These are phyloP conservation scores for Bolboschoenus planiculmis DNA, from an alignment of 176 grass and related monocot species.

Conservation along the genomic window DNA sequence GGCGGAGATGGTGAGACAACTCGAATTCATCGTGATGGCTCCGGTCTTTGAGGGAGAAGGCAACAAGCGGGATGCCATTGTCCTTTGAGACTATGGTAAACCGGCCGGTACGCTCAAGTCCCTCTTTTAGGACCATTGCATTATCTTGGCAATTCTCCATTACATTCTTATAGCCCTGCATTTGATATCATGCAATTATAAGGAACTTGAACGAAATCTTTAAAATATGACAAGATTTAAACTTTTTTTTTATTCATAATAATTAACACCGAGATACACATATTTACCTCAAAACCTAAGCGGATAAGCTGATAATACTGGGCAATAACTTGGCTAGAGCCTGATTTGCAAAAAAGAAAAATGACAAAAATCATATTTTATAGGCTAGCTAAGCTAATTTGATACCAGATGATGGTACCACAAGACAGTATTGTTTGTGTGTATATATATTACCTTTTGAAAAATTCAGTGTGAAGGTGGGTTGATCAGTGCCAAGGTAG, in stretches of 20 bases:
- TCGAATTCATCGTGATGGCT: constrained; percentile 88
- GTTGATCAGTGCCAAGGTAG: constrained; percentile 94
- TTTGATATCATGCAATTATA: not conserved
- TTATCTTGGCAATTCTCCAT: constrained; percentile 99
- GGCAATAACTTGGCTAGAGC: constrained; percentile 89
- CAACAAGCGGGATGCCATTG: constrained; percentile 82
- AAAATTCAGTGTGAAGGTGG: constrained; percentile 97
- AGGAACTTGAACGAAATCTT: not conserved
- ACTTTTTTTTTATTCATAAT: not conserved
- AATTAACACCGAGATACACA: not conserved
- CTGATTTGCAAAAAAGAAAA: constrained; percentile 3
- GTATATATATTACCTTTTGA: constrained; percentile 49
- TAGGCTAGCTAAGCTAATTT: no score
- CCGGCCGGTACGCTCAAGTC: constrained; percentile 52
- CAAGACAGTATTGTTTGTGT: not conserved
- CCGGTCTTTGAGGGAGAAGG: constrained; percentile 84
- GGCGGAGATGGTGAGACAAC: constrained; percentile 85
- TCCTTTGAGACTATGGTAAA: constrained; percentile 95
- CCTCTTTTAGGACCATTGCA: constrained; percentile 87
- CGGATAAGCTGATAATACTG: constrained; percentile 99
- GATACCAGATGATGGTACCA: not conserved
- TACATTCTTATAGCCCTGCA: constrained; percentile 82
- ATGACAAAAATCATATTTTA: not conserved
- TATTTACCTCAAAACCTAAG: constrained; percentile 65
- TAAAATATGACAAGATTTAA: not conserved